Conservation (phyloP, 495 filamentous ascomycete genomes). For the Penicillium herquei region DNA sequence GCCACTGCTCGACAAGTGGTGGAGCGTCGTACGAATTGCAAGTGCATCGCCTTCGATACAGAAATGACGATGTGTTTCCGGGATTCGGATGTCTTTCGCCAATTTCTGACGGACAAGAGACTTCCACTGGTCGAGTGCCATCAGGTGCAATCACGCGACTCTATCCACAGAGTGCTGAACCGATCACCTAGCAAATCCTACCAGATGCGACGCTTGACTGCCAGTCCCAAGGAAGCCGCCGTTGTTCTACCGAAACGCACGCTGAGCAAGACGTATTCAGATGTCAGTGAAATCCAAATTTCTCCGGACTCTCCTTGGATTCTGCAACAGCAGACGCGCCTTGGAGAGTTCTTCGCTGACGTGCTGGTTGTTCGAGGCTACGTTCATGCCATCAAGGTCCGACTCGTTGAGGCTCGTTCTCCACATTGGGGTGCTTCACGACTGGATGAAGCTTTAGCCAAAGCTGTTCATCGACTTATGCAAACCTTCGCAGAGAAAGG, state of each 20-base stretch:
- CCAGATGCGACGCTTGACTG: conserved; percentile 58
- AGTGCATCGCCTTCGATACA: conserved; percentile 56
- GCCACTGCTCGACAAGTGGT: conserved; percentile 60
- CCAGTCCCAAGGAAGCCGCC: conserved; percentile 46
- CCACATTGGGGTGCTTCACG: conserved; percentile 55
- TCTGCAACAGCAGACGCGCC: conserved; percentile 63
- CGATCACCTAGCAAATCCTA: conserved; percentile 49
- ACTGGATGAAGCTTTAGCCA: conserved; percentile 48
- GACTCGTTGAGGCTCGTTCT: conserved; percentile 37
- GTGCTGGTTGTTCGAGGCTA: conserved; percentile 58
- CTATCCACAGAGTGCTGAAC: conserved; percentile 56
- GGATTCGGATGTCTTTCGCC: conserved; percentile 58
- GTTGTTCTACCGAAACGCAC: conserved; percentile 57
- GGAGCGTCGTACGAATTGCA: conserved; percentile 56
- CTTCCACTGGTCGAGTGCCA: conserved; percentile 60
- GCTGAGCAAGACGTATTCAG: conserved; percentile 49
- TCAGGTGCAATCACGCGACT: conserved; percentile 54
- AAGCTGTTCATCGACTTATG: conserved; percentile 62
- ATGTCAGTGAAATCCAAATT: conserved; percentile 56
- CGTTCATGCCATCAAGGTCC: conserved; percentile 63
- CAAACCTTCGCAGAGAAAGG: conserved; percentile 49
- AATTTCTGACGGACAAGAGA: conserved; percentile 46
- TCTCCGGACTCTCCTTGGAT: conserved; percentile 59
- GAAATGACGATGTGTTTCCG: conserved; percentile 52
- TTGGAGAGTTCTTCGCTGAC: conserved; percentile 69